A percentile compares a stretch with the other conserved stretches of the same genome.
Evolutionary conservation across 495 filamentous ascomycete species (phyloP).

Genomic region (Tuber microsphaerosporum): DNA sequence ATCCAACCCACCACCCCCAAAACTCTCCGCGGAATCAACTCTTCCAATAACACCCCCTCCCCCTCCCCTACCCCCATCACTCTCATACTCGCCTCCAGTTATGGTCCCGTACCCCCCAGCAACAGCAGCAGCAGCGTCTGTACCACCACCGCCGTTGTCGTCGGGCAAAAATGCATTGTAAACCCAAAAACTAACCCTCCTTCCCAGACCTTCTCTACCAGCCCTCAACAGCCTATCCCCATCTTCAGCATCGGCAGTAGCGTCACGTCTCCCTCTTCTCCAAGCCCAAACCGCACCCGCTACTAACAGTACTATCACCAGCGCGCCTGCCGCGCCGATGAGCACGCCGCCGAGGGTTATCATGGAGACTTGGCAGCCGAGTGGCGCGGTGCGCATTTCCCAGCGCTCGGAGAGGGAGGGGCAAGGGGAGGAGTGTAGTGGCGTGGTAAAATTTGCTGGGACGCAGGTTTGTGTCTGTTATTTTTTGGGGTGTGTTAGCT

Average conservation of each 20-base stretch:
- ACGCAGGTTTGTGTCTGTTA: conserved; percentile 49
- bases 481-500: neutral
- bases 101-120: conserved; percentile 18
- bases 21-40: neutral
- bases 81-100: conserved; percentile 13
- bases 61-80: conserved; percentile 19
- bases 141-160: neutral
- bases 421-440: conserved; percentile 46
- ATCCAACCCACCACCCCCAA: neutral
- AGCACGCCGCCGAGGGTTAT: conserved; percentile 47
- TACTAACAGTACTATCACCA: conserved; percentile 10
- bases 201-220: conserved; percentile 9
- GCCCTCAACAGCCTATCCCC: neutral
- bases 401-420: conserved; percentile 49
- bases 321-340: neutral
- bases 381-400: conserved; percentile 48
- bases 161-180: conserved; percentile 16
- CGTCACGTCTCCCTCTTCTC: conserved; percentile 5
- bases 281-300: conserved; percentile 11
- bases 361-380: conserved; percentile 51
- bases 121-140: neutral
- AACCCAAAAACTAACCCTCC: conserved; percentile 29
- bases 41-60: conserved; percentile 11
- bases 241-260: neutral
- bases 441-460: conserved; percentile 49